These are phyloP conservation scores for Colletotrichum karsti DNA, from an alignment of 2,329 filamentous ascomycete genomes.

Conservation along the genomic window DNA sequence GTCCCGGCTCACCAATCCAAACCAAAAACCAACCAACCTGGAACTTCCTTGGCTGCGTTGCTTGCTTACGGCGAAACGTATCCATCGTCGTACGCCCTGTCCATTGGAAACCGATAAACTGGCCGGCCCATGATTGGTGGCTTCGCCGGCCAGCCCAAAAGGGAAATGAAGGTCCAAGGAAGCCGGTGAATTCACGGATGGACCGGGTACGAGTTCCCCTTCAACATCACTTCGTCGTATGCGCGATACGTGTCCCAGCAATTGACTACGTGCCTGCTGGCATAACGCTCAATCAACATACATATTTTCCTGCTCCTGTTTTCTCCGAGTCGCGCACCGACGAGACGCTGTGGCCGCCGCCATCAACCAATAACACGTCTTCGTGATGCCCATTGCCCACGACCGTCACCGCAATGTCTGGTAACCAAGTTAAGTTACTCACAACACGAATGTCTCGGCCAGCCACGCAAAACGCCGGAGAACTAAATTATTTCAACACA, in stretches of 20 bases:
- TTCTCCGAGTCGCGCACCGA: not conserved
- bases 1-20: too few relatives aligned
- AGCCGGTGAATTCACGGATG: not conserved
- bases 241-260: too few relatives aligned
- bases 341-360: not conserved
- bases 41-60: too few relatives aligned
- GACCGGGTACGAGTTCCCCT: not conserved
- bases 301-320: not conserved
- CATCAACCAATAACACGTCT: not conserved
- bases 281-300: too few relatives aligned
- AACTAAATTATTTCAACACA: too few relatives aligned
- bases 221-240: not conserved
- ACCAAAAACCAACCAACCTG: too few relatives aligned
- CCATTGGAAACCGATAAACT: not conserved
- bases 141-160: conserved; percentile 6
- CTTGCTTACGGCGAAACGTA: too few relatives aligned
- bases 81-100: too few relatives aligned
- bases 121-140: not conserved
- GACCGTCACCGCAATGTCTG: not conserved
- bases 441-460: too few relatives aligned
- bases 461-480: too few relatives aligned
- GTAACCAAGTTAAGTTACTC: too few relatives aligned
- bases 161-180: not conserved
- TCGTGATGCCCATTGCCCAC: not conserved
- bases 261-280: too few relatives aligned